A percentile compares a stretch with the other conserved stretches of the same genome.
Conservation (phyloP, 306 rosid genomes). For the Inga laurina region DNA sequence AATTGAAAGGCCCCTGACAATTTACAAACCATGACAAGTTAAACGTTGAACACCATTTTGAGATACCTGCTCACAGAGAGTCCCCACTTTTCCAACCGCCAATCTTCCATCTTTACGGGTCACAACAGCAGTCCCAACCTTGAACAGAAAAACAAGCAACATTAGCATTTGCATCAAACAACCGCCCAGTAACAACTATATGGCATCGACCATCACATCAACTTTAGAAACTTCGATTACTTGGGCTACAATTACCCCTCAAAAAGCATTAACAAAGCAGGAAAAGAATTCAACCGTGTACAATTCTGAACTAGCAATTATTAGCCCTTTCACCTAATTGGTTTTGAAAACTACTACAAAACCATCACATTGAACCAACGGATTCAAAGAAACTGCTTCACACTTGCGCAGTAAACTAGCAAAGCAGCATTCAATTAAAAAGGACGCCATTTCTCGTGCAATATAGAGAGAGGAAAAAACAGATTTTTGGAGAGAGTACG, state of each 20-base stretch:
- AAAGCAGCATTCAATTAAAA: neutral
- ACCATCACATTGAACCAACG: neutral
- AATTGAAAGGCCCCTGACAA: slow-evolving; percentile 21
- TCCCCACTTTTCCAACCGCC: slow-evolving; percentile 64
- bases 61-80: slow-evolving; percentile 86
- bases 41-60: neutral
- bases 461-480: neutral
- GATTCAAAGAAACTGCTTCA: neutral
- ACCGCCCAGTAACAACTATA: neutral
- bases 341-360: neutral
- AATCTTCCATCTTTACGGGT: slow-evolving; percentile 29
- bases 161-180: slow-evolving; percentile 8
- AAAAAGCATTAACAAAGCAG: neutral
- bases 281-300: neutral
- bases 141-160: neutral
- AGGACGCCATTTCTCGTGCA: neutral
- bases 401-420: neutral
- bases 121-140: slow-evolving; percentile 38
- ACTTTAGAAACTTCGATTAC: neutral
- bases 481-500: neutral
- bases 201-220: neutral
- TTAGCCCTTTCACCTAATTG: neutral
- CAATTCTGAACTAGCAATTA: neutral
- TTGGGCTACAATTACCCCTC: neutral
- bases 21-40: neutral